Evolutionary conservation across 306 rosid genomes (phyloP).

Genomic region (Vigna reflexopilosa): DNA sequence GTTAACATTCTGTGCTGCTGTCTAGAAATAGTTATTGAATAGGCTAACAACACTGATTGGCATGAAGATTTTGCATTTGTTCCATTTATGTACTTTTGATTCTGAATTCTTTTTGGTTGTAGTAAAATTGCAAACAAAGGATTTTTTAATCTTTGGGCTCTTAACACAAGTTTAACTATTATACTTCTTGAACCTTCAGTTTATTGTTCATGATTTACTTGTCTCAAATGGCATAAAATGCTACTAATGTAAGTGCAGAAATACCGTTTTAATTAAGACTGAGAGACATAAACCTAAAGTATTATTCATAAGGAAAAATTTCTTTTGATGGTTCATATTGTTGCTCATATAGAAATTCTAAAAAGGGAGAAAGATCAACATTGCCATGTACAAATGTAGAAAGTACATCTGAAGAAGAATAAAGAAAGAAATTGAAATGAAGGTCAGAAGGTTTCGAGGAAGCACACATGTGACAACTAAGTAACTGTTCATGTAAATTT

Average conservation of each 20-base stretch:
- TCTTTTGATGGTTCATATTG: too few relatives aligned
- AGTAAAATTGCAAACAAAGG: background rate
- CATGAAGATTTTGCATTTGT: constrained; percentile 29
- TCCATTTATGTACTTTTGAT: background rate
- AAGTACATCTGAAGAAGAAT: constrained; percentile 15
- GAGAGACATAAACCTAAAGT: background rate
- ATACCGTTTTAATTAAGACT: background rate
- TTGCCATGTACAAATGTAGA: constrained; percentile 14
- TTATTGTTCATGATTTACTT: background rate
- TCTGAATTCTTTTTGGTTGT: constrained; percentile 21
- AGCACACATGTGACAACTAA: constrained; percentile 1
- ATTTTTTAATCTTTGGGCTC: background rate
- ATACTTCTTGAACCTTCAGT: background rate
- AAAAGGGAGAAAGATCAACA: constrained; percentile 25
- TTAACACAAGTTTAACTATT: background rate
- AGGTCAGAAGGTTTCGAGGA: background rate
- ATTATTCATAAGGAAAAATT: too few relatives aligned
- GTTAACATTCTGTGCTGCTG: constrained; percentile 47
- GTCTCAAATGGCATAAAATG: background rate
- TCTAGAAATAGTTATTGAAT: constrained; percentile 29
- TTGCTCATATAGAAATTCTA: background rate
- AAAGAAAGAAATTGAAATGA: background rate
- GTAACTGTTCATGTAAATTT: background rate
- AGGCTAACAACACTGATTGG: constrained; percentile 38
- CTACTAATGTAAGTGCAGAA: background rate